Conservation (phyloP, 257 asterid genomes). For the Galeopsis tetrahit region DNA sequence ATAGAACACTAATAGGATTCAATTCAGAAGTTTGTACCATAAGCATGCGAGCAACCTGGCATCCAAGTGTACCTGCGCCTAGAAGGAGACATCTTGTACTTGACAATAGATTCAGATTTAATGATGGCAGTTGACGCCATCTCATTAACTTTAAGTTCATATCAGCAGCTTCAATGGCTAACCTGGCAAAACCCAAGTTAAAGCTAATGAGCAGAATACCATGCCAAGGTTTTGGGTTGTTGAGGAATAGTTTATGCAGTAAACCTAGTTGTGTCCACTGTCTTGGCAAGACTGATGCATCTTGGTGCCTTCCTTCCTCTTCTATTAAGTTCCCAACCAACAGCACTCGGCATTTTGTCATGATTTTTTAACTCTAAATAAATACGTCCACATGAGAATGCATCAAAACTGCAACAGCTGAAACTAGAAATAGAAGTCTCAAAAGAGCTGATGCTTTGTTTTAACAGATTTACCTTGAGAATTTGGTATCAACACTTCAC, state of each 20-base stretch:
- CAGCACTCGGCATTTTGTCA: conserved; percentile 62
- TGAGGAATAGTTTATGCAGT: conserved; percentile 20
- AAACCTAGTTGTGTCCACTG: conserved; percentile 94
- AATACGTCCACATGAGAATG: conserved; percentile 32
- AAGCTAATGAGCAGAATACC: conserved; percentile 29
- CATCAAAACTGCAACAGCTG: conserved; percentile 25
- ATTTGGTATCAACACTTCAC: conserved; percentile 71
- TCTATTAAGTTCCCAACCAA: conserved; percentile 86
- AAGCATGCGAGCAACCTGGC: conserved; percentile 97
- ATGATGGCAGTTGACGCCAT: conserved; percentile 93
- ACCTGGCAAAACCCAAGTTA: conserved; percentile 51
- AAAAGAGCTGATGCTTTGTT: conserved; percentile 25
- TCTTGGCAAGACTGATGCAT: conserved; percentile 80
- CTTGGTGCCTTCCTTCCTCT: conserved; percentile 63
- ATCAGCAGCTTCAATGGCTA: conserved; percentile 92
- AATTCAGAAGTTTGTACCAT: conserved; percentile 65
- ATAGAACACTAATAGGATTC: not conserved
- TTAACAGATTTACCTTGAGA: conserved; percentile 61
- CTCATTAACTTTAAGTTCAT: conserved; percentile 95
- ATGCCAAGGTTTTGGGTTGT: conserved; percentile 22
- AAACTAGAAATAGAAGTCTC: conserved; percentile 25
- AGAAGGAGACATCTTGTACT: conserved; percentile 78
- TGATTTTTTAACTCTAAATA: conserved; percentile 55
- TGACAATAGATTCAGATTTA: conserved; percentile 69
- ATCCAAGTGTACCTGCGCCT: conserved; percentile 99